Conservation (phyloP, 352 stramenopile genomes). For the Phytophthora pini region DNA sequence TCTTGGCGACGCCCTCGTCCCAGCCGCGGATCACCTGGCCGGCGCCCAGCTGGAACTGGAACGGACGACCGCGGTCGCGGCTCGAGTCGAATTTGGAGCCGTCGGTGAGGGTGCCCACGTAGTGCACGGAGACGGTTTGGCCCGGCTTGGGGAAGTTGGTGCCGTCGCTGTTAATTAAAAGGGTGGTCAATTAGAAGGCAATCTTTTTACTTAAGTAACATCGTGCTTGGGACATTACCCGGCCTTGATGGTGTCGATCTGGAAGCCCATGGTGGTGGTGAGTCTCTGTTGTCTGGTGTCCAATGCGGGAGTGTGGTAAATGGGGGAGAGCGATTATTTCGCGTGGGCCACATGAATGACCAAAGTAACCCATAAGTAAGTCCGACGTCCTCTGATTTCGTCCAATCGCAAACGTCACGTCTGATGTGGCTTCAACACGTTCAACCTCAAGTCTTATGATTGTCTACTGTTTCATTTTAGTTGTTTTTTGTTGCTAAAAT, state of each 20-base stretch:
- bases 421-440: slow-evolving; percentile 13
- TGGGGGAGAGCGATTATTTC: not conserved
- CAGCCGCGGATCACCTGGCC: slow-evolving; percentile 84
- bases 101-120: slow-evolving; percentile 76
- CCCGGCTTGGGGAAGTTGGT: slow-evolving; percentile 77
- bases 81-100: slow-evolving; percentile 88
- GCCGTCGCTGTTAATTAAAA: slow-evolving; percentile 53
- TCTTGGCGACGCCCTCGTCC: slow-evolving; percentile 78
- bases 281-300: slow-evolving; percentile 12
- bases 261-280: slow-evolving; percentile 45
- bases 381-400: not conserved
- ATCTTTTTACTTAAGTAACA: not conserved
- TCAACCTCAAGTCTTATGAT: slow-evolving; percentile 12
- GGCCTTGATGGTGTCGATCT: slow-evolving; percentile 83
- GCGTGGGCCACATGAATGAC: slow-evolving; percentile 8
- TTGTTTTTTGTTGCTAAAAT: not conserved
- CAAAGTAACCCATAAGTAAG: not conserved
- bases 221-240: slow-evolving; percentile 36
- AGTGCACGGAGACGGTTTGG: slow-evolving; percentile 81
- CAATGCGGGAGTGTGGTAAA: slow-evolving; percentile 14
- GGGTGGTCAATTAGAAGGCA: not conserved
- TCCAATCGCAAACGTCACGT: slow-evolving; percentile 12
- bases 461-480: no score
- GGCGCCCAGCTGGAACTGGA: slow-evolving; percentile 81
- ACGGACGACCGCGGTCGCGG: slow-evolving; percentile 75